Percentiles rank a stretch among this genome's conserved stretches.
phyloP scores from a whole-genome alignment of 192 early-diverging fungal genomes.

The Oehlia diaphana region DNA sequence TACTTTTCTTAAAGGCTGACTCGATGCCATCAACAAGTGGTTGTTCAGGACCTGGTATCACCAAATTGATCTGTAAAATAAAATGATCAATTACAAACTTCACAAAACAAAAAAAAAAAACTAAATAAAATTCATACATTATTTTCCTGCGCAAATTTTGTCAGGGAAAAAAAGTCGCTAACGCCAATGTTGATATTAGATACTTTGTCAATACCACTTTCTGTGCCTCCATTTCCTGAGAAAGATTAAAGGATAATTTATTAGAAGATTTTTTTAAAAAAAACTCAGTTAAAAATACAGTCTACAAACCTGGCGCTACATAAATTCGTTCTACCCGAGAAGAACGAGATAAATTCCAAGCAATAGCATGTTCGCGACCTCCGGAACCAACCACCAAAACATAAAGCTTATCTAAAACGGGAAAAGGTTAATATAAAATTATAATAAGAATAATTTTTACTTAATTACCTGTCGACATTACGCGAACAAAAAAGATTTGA shows the following conservation, averaged over 20 bases:
- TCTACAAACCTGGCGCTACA: slow-evolving; percentile 79
- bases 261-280: too few relatives aligned
- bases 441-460: too few relatives aligned
- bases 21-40: slow-evolving; percentile 93
- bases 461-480: too few relatives aligned
- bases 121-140: slow-evolving; percentile 45
- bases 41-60: slow-evolving; percentile 95
- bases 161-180: slow-evolving; percentile 71
- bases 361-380: slow-evolving; percentile 96
- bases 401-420: slow-evolving; percentile 50
- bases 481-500: too few relatives aligned
- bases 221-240: slow-evolving; percentile 93
- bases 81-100: background rate
- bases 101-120: background rate
- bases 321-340: slow-evolving; percentile 75
- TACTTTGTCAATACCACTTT: slow-evolving; percentile 68
- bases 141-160: slow-evolving; percentile 78
- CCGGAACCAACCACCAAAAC: slow-evolving; percentile 92
- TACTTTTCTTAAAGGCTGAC: slow-evolving; percentile 76
- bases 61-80: slow-evolving; percentile 63
- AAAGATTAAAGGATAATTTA: background rate
- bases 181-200: slow-evolving; percentile 76
- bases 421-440: background rate
- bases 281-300: background rate
- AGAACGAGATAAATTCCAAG: slow-evolving; percentile 85